phyloP scores from a whole-genome alignment of 139 green algal genomes.

The Prasinococcaceae sp. region DNA sequence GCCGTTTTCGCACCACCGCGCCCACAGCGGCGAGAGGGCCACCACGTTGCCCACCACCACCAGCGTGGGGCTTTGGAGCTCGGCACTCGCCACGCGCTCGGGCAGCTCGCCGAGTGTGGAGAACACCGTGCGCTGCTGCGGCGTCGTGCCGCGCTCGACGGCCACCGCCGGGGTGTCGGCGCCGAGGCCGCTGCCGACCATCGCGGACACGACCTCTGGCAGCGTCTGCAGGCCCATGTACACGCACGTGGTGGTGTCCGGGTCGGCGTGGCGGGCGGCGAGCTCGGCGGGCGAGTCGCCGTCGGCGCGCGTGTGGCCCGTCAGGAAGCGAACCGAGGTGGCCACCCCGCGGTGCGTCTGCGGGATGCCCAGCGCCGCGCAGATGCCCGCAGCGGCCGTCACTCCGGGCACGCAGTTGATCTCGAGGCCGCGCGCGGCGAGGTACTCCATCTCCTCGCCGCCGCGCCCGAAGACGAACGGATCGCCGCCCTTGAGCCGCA shows the following conservation, averaged over 20 bases:
- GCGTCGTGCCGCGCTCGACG: slow-evolving; percentile 85
- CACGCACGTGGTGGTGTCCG: slow-evolving; percentile 83
- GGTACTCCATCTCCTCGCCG: slow-evolving; percentile 80
- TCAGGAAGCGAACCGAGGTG: slow-evolving; percentile 59
- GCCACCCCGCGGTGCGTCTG: slow-evolving; percentile 89
- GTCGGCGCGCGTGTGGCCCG: slow-evolving; percentile 72
- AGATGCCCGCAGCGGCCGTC: slow-evolving; percentile 54
- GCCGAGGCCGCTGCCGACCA: slow-evolving; percentile 42
- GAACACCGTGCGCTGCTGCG: slow-evolving; percentile 65
- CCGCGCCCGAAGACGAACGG: slow-evolving; percentile 78
- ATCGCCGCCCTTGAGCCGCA: slow-evolving; percentile 56
- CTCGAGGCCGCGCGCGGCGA: slow-evolving; percentile 52
- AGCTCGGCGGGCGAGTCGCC: slow-evolving; percentile 33
- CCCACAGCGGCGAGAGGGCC: slow-evolving; percentile 42
- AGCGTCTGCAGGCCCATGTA: slow-evolving; percentile 96
- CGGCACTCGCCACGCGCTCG: slow-evolving; percentile 25
- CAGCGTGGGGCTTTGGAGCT: slow-evolving; percentile 77
- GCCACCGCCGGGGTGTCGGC: slow-evolving; percentile 69
- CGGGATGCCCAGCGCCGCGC: slow-evolving; percentile 72
- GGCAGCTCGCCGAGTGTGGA: slow-evolving; percentile 37
- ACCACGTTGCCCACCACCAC: slow-evolving; percentile 83
- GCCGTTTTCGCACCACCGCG: not conserved
- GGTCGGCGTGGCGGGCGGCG: slow-evolving; percentile 37
- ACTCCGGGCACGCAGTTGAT: slow-evolving; percentile 78
- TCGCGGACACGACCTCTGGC: slow-evolving; percentile 42